phyloP scores from a whole-genome alignment of 176 grass and related monocot genomes.

The sorghum (Sorghum bicolor) region Sorghum_bicolor_NCBIv3 NC_012873.2:7869501-7870000 shows the following conservation, averaged over 20 bases:
- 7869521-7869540: slow-evolving; percentile 55
- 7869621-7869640: slow-evolving; percentile 79
- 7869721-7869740: slow-evolving; percentile 42
- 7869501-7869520: slow-evolving; percentile 47
- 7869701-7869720: slow-evolving; percentile 42
- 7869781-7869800: slow-evolving; percentile 89
- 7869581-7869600: slow-evolving; percentile 43
- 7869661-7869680: slow-evolving; percentile 38
- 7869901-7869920: slow-evolving; percentile 98
- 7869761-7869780: slow-evolving; percentile 93
- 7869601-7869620: slow-evolving; percentile 62
- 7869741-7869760: slow-evolving; percentile 84
- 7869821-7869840: slow-evolving; percentile 96
- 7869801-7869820: slow-evolving; percentile 89
- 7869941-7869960: slow-evolving; percentile 13
- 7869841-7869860: slow-evolving; percentile 93
- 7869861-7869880: slow-evolving; percentile 96
- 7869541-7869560: slow-evolving; percentile 29
- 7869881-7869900: slow-evolving; percentile 96
- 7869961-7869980: not conserved
- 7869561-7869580: slow-evolving; percentile 46
- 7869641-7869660: slow-evolving; percentile 30
- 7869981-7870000: not conserved
- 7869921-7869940: slow-evolving; percentile 51
- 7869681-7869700: slow-evolving; percentile 46